Conservation (phyloP, 106 monocot species). For the Acanthochlamys bracteata region DNA sequence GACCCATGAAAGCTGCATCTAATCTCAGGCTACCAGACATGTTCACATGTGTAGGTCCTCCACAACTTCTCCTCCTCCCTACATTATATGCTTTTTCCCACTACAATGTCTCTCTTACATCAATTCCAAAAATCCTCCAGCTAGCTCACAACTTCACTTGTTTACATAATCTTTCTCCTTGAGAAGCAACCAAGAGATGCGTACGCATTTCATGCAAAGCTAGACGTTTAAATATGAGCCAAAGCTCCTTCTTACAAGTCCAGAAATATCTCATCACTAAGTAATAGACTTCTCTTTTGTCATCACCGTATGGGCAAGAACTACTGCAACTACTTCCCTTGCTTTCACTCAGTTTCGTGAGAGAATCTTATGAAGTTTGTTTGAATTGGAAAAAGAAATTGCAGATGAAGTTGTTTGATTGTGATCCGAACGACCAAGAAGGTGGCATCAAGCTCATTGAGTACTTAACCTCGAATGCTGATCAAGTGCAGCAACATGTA, state of each 20-base stretch:
- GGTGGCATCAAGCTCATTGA: slow-evolving; percentile 41
- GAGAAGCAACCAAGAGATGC: slow-evolving; percentile 36
- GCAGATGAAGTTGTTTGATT: slow-evolving; percentile 26
- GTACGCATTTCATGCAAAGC: slow-evolving; percentile 6
- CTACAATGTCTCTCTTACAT: slow-evolving; percentile 24
- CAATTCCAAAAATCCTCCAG: slow-evolving; percentile 14
- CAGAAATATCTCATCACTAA: no score
- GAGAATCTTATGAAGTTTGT: not conserved
- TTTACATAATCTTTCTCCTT: slow-evolving; percentile 18
- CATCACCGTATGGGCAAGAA: no score
- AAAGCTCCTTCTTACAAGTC: no score
- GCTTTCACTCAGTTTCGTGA: no score
- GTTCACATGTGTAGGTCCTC: slow-evolving; percentile 72
- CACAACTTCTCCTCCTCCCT: slow-evolving; percentile 27
- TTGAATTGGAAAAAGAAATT: slow-evolving; percentile 13
- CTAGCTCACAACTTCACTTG: slow-evolving; percentile 1
- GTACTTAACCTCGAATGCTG: slow-evolving; percentile 44
- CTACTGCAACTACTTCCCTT: no score
- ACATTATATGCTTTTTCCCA: slow-evolving; percentile 41
- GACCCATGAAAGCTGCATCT: slow-evolving; percentile 51
- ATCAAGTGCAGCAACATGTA: slow-evolving; percentile 33
- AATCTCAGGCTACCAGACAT: slow-evolving; percentile 48
- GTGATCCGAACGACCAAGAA: slow-evolving; percentile 59
- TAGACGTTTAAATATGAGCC: no score
- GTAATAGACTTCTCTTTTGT: no score